Evolutionary conservation across 371 early-diverging fungal genomes (phyloP).

Genomic region (Lichtheimia hyalospora): DNA sequence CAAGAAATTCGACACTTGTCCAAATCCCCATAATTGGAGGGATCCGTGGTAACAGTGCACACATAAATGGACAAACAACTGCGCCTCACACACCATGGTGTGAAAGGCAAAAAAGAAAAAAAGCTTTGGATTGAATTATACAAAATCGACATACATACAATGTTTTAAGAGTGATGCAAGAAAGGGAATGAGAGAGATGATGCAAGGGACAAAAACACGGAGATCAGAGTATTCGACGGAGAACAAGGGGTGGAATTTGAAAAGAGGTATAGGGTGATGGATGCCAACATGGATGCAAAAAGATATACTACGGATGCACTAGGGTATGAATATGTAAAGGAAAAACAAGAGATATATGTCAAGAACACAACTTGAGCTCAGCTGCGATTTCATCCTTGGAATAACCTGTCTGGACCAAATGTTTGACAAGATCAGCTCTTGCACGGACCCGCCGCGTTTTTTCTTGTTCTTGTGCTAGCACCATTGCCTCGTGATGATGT

Average conservation of each 20-base stretch:
- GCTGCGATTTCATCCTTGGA: slow-evolving; percentile 17
- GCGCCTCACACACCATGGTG: no score
- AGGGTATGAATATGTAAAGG: not conserved
- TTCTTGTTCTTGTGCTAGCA: slow-evolving; percentile 8
- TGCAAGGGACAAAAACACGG: not conserved
- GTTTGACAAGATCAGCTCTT: slow-evolving; percentile 15
- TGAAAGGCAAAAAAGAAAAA: no score
- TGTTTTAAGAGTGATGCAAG: no score
- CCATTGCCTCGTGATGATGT: no score
- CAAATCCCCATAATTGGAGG: no score
- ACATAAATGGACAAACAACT: no score
- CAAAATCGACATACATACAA: no score
- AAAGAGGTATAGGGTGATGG: not conserved
- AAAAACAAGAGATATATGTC: not conserved
- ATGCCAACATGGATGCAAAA: not conserved
- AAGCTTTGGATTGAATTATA: no score
- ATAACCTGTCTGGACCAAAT: slow-evolving; percentile 7
- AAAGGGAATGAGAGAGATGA: not conserved
- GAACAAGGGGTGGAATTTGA: no score
- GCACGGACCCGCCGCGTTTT: slow-evolving; percentile 18
- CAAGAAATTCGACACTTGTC: no score
- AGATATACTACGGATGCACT: not conserved
- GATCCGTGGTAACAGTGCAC: no score
- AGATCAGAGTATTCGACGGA: not conserved
- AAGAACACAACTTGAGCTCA: slow-evolving; percentile 2